Conservation (phyloP, 192 early-diverging fungal species). For the Entophlyctis helioformis region DNA sequence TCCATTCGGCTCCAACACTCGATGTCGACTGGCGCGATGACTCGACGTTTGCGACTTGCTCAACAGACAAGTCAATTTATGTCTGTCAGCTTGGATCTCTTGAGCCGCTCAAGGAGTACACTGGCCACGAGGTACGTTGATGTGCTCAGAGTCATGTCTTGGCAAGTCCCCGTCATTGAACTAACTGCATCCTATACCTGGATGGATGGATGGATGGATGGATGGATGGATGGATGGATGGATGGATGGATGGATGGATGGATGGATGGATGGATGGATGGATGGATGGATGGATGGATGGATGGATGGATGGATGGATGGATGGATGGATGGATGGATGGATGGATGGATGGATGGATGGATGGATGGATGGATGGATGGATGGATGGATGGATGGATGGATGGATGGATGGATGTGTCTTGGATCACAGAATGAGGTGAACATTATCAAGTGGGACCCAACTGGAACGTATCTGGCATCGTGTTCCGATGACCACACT, state of each 20-base stretch:
- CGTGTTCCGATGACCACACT: slow-evolving; percentile 66
- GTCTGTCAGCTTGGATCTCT: slow-evolving; percentile 63
- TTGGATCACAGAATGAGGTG: slow-evolving; percentile 44
- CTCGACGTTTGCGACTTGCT: slow-evolving; percentile 79
- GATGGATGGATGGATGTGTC: slow-evolving; percentile 1
- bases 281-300: no score
- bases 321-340: no score
- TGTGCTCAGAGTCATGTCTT: neutral
- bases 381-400: neutral
- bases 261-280: no score
- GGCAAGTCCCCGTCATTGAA: neutral
- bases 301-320: no score
- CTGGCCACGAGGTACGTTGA: slow-evolving; percentile 52
- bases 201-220: no score
- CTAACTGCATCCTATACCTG: no score
- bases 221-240: no score
- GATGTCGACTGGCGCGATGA: slow-evolving; percentile 93
- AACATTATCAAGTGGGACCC: slow-evolving; percentile 70
- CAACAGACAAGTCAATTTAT: slow-evolving; percentile 65
- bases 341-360: no score
- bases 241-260: no score
- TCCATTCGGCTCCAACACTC: slow-evolving; percentile 48
- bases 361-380: no score
- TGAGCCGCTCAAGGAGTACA: slow-evolving; percentile 60
- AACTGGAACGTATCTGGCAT: slow-evolving; percentile 51